Evolutionary conservation across 2,329 filamentous ascomycete genomes (phyloP).

Genomic region (Colletotrichum australisinense): DNA sequence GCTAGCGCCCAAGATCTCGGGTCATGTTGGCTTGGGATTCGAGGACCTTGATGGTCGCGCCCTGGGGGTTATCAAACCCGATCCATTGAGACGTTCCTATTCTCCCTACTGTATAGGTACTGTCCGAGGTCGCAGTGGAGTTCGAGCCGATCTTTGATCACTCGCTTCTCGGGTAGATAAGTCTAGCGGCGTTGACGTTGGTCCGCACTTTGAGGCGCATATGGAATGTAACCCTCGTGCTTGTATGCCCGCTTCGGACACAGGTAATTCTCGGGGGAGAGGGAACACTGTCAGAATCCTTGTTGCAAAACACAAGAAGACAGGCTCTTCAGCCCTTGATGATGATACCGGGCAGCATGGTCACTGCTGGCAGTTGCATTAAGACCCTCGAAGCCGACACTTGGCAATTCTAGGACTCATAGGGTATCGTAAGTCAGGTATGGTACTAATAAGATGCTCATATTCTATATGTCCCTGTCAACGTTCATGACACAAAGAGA

Average conservation of each 20-base stretch:
- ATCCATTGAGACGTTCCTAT: not conserved
- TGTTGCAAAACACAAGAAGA: not conserved
- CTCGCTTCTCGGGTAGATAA: not conserved
- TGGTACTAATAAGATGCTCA: not conserved
- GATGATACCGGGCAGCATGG: not conserved
- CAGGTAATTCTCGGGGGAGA: no score
- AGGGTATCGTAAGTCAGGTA: no score
- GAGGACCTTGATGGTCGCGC: constrained; percentile 14
- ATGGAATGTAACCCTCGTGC: not conserved
- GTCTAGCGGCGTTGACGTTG: not conserved
- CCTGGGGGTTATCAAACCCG: not conserved
- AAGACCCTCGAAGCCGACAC: no score
- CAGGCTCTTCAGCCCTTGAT: not conserved
- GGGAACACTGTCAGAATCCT: not conserved
- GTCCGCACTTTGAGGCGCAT: not conserved
- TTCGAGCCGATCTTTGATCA: not conserved
- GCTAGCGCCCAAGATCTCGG: not conserved
- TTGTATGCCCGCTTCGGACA: not conserved
- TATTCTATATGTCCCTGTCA: not conserved
- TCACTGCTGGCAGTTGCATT: not conserved
- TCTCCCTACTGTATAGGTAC: not conserved
- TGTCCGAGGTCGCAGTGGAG: not conserved
- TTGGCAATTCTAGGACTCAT: no score
- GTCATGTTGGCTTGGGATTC: not conserved
- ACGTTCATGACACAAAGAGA: not conserved